phyloP scores from a whole-genome alignment of 768 basidiomycete species.

The Hericium alpestre region DNA sequence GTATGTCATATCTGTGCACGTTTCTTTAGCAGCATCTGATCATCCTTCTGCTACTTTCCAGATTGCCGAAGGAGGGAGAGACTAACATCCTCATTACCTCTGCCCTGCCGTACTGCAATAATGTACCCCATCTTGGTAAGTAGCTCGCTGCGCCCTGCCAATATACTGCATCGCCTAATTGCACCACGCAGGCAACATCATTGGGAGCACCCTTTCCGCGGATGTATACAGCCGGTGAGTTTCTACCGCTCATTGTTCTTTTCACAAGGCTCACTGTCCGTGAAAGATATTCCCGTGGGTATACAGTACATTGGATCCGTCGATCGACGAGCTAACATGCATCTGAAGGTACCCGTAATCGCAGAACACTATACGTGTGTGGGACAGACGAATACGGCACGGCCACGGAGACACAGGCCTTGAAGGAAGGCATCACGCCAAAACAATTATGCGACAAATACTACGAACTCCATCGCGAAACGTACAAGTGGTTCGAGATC shows the following conservation, averaged over 20 bases:
- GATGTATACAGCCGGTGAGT: slow-evolving; percentile 87
- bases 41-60: slow-evolving; percentile 15
- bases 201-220: slow-evolving; percentile 92
- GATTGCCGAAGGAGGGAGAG: slow-evolving; percentile 76
- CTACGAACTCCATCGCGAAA: slow-evolving; percentile 75
- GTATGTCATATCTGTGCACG: slow-evolving; percentile 21
- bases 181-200: slow-evolving; percentile 58
- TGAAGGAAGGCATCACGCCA: slow-evolving; percentile 77
- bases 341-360: slow-evolving; percentile 56
- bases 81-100: slow-evolving; percentile 87
- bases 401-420: slow-evolving; percentile 93
- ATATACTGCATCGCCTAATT: not conserved
- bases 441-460: slow-evolving; percentile 85
- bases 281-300: slow-evolving; percentile 52
- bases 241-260: not conserved
- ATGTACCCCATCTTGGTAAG: slow-evolving; percentile 89
- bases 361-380: slow-evolving; percentile 87
- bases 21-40: slow-evolving; percentile 1
- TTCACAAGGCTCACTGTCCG: too few species aligned
- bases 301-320: not conserved
- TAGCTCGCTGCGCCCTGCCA: slow-evolving; percentile 8
- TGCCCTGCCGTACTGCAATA: slow-evolving; percentile 93
- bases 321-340: slow-evolving; percentile 4
- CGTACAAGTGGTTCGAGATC: slow-evolving; percentile 97
- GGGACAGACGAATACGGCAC: slow-evolving; percentile 99